A percentile compares a stretch with the other conserved stretches of the same genome.
Evolutionary conservation across 2,329 filamentous ascomycete species (phyloP).

Genomic region (Fusarium goolgardi): DNA sequence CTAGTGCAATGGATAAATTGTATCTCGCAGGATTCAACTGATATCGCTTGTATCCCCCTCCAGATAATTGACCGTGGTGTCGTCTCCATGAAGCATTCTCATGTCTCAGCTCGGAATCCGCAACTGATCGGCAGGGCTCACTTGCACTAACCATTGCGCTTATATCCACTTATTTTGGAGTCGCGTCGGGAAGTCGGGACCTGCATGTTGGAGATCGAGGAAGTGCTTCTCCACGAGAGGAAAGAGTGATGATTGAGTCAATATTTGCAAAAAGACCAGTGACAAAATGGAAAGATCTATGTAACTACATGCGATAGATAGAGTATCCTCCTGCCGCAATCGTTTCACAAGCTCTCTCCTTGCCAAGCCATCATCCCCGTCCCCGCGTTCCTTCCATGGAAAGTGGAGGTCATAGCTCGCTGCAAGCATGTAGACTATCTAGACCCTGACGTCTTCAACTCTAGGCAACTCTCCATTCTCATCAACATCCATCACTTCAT

Average conservation of each 20-base stretch:
- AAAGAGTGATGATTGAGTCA: not conserved
- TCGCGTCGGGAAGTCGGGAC: constrained; percentile 15
- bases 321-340: constrained; percentile 2
- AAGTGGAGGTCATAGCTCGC: constrained; percentile 34
- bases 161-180: constrained; percentile 7
- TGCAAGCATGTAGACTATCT: not conserved
- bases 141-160: not conserved
- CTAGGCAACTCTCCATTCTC: constrained; percentile 27
- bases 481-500: not conserved
- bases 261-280: not conserved
- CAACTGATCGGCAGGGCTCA: constrained; percentile 1
- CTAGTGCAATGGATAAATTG: too few species aligned
- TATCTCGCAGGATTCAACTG: too few species aligned
- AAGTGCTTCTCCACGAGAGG: not conserved
- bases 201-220: constrained; percentile 6
- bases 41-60: too few species aligned
- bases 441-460: constrained; percentile 34
- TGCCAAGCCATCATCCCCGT: not conserved
- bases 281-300: not conserved
- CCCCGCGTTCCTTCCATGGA: constrained; percentile 25
- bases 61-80: too few species aligned
- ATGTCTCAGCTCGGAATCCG: too few species aligned
- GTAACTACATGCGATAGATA: not conserved
- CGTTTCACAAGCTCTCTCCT: constrained; percentile 15
- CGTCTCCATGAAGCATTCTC: too few species aligned